Evolutionary conservation across 225 moss, liverwort and hornwort genomes (phyloP).

Genomic region (Climacium dendroides): DNA sequence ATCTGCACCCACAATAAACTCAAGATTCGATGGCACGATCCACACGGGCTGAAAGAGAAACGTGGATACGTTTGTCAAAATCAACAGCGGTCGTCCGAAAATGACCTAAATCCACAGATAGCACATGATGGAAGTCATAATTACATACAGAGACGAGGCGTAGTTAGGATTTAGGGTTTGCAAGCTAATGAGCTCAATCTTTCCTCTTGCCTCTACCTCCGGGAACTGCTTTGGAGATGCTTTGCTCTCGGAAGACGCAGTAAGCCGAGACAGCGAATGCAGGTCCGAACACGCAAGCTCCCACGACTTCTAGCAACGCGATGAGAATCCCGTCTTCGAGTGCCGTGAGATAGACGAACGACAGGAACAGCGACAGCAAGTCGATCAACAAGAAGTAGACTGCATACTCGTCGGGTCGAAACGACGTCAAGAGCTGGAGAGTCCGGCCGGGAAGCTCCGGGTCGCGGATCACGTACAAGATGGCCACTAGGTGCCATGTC

Average conservation of each 20-base stretch:
- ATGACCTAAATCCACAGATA: neutral
- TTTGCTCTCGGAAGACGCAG: slow-evolving; percentile 39
- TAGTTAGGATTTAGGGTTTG: neutral
- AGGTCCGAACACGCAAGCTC: slow-evolving; percentile 22
- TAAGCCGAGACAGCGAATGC: slow-evolving; percentile 31
- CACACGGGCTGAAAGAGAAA: neutral
- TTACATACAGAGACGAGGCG: neutral
- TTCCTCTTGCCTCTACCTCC: neutral
- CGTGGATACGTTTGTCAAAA: neutral
- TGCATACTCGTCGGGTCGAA: neutral
- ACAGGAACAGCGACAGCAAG: slow-evolving; percentile 14
- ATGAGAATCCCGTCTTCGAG: slow-evolving; percentile 29
- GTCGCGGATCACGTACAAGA: slow-evolving; percentile 32
- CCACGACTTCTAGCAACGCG: slow-evolving; percentile 10
- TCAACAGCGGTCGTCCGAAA: neutral
- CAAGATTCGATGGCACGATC: neutral
- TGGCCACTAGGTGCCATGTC: slow-evolving; percentile 37
- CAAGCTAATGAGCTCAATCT: neutral
- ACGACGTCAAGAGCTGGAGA: slow-evolving; percentile 5
- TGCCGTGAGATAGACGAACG: slow-evolving; percentile 28
- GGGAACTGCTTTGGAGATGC: slow-evolving; percentile 23
- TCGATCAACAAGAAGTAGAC: slow-evolving; percentile 28
- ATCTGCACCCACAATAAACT: neutral
- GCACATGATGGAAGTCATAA: neutral
- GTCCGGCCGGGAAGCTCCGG: slow-evolving; percentile 11